Base-by-base conservation (phyloP, 2,329 filamentous ascomycete genomes). In the Exophiala bonariae region DNA sequence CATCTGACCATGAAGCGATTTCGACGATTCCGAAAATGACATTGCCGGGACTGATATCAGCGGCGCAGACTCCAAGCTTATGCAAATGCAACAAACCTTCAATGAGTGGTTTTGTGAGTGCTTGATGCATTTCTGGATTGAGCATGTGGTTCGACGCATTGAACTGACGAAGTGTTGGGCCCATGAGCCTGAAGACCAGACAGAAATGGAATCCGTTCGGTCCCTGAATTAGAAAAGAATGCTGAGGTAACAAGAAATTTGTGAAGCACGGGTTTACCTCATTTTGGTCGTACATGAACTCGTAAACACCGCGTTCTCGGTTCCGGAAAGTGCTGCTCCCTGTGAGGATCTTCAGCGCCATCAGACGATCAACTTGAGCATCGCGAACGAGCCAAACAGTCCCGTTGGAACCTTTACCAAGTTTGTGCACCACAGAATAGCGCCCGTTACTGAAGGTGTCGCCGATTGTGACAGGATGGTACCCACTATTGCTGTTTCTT, bases 401-500 rank as follows among this genome's bases (percentile, higher is more conserved):
- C 10, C 42, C 31, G 18, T 16, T 47, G 3, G 16, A n/a, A 20
- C 47, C 47, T 11, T 22, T 11, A 11, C 47, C 47, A 3, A 50
- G 28, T 22, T 50, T 50, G 43, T 50, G 47, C 10, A 50, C 16
- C 3, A 50, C 37, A 5, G 9, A 3, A 33, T 50, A 47, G 5
- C 42, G 45, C 31, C 50, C 59, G 22, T 59, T 22, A 10, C 54
- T 47, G 10, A 69, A 52, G 5, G 13, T 31, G 41, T 65, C 59
- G 8, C 61, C 64, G 1, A 70, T 51, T 1, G 38, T 41, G 7
- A 68, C 52, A 13, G 65, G 63, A 42, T 70, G 63, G 41, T 63
- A 66, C 9, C 66, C 58, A 28, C 55, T 52, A 2, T 57, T 59
- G 10, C 41, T 10, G n/a, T n/a, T n/a, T n/a, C n/a, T 31, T 52